Base-by-base conservation (phyloP, 2,329 filamentous ascomycete genomes). In the Gaeumannomyces tritici region DNA sequence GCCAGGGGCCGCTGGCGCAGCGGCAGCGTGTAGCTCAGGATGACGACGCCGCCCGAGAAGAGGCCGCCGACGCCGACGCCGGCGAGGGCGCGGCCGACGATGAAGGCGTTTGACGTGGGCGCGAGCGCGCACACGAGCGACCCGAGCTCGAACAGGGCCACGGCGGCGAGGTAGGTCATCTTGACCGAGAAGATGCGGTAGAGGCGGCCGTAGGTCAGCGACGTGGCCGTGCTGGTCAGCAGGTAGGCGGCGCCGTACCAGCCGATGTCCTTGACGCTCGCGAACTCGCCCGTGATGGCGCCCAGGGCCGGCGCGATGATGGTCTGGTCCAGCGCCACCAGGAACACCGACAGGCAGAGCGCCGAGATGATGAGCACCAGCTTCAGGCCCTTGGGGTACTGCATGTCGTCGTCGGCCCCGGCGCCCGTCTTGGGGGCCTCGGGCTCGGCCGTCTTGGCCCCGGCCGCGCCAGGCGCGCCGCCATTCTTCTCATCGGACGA, bases 1-100 rank as follows among this genome's bases (percentile, higher is more conserved):
- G 77, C 80, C 51, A 81, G 69, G 21, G 76, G 81, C 51, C 81
- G 75, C 66, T 81, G 80, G 18, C 75, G 72, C 4, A 84, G 74
- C 13, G 82, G 80, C 63, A 83, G 78, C n/a, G 73, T 73, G 57
- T 74, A 70, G 15, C 72, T 72, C 60, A 80, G 71, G 60, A 80
- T 78, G 62, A 79, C 74, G 28, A 79, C 75, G 63, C 73, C 73
- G 35, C 78, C 78, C 7, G 76, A 77, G 62, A 77, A 77, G 54
- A 80, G 69, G 59, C 78, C 78, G 59, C 75, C 77, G 12, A 74
- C 74, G 61, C 78, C 78, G 63, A 79, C 71, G 64, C 79, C 79
- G 55, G 79, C 77, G 61, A 81, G 68, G 33, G 79, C 79, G 33
- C 79, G 75, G 1, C 79, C 79, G 11, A 80, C 69, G 57, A 81